Percentiles rank a stretch among this genome's conserved stretches.
phyloP scores from a whole-genome alignment of 768 basidiomycete genomes.

The Macrolepiota fuliginosa region DNA sequence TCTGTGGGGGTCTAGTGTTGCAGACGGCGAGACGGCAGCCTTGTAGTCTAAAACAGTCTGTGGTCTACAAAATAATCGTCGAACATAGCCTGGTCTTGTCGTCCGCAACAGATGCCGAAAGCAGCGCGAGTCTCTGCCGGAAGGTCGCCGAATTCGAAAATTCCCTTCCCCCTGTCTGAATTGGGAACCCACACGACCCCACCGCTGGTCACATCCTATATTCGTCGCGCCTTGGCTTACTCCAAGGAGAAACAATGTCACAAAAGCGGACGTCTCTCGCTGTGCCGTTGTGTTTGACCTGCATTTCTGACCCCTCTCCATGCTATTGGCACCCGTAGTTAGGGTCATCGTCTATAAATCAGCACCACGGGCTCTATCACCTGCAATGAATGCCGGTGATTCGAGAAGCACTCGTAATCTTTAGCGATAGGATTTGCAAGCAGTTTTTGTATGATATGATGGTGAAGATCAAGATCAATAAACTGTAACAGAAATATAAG shows the following conservation, averaged over 20 bases:
- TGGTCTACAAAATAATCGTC: background rate
- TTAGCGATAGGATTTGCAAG: background rate
- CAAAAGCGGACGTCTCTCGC: background rate
- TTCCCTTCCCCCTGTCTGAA: background rate
- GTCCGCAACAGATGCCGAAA: too few relatives aligned
- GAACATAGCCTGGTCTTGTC: background rate
- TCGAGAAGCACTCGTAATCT: background rate
- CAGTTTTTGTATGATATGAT: too few relatives aligned
- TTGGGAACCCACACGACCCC: background rate
- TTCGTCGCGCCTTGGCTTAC: background rate
- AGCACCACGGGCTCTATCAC: background rate
- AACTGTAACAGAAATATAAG: background rate
- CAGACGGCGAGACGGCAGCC: background rate
- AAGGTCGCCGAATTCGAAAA: background rate
- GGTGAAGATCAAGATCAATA: background rate
- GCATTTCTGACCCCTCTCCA: background rate
- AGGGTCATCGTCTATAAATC: background rate
- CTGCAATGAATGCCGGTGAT: background rate
- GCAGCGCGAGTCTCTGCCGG: background rate
- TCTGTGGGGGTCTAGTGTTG: background rate
- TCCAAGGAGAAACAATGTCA: background rate
- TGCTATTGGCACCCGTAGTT: background rate
- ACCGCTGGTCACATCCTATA: background rate
- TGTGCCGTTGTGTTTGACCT: background rate
- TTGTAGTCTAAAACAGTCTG: background rate